These are phyloP conservation scores for Pneumocystis sp. DNA, from an alignment of 1,139 yeast genomes.

Conservation along the genomic window DNA sequence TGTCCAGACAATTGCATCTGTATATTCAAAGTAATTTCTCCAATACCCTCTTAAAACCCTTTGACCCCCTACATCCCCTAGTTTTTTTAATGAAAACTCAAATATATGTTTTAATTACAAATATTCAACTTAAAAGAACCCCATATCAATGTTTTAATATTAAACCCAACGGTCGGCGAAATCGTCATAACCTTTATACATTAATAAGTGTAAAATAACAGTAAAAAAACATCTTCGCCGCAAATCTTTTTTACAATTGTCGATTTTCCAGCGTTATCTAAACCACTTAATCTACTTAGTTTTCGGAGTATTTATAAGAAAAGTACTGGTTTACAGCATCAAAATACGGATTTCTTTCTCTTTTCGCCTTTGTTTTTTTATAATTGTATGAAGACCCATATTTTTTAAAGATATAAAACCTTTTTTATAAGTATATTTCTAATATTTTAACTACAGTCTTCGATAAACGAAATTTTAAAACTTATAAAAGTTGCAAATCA, in stretches of 20 bases:
- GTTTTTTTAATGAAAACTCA: constrained; percentile 17
- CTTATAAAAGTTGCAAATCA: neutral
- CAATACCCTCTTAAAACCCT: constrained; percentile 63
- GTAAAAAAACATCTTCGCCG: constrained; percentile 25
- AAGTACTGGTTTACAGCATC: constrained; percentile 31
- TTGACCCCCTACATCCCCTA: constrained; percentile 88
- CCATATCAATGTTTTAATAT: constrained; percentile 28
- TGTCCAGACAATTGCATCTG: constrained; percentile 86
- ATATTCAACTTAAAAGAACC: constrained; percentile 27
- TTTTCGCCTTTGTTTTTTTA: constrained; percentile 66
- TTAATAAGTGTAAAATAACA: neutral
- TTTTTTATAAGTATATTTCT: neutral
- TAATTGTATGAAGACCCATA: constrained; percentile 80
- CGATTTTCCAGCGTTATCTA: constrained; percentile 84
- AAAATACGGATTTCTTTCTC: constrained; percentile 64
- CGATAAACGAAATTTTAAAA: neutral
- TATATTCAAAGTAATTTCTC: constrained; percentile 79
- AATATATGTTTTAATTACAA: constrained; percentile 19
- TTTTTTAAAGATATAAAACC: neutral
- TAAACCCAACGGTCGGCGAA: constrained; percentile 44
- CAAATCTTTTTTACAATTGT: constrained; percentile 47
- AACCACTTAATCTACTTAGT: constrained; percentile 30
- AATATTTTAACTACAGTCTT: neutral
- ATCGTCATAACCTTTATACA: constrained; percentile 22
- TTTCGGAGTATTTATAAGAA: neutral